phyloP scores from a whole-genome alignment of 306 rosid species.

The Castanea sativa region DNA sequence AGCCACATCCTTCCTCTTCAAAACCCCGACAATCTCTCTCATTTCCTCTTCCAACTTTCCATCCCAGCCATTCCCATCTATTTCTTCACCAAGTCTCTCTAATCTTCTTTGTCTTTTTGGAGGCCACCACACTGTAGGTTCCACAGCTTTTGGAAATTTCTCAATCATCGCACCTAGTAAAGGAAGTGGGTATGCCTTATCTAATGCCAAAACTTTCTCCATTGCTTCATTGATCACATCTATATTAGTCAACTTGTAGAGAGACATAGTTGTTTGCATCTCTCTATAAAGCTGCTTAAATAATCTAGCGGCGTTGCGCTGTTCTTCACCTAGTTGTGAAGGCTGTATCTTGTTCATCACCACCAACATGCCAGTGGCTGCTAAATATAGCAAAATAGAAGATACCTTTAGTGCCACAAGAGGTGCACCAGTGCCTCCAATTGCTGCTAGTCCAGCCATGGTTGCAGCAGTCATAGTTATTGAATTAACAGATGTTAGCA shows the following conservation, averaged over 20 bases:
- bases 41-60: slow-evolving; percentile 52
- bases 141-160: slow-evolving; percentile 51
- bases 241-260: slow-evolving; percentile 10
- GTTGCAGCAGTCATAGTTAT: slow-evolving; percentile 73
- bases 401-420: slow-evolving; percentile 59
- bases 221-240: slow-evolving; percentile 47
- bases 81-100: slow-evolving; percentile 11
- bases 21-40: slow-evolving; percentile 39
- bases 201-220: slow-evolving; percentile 75
- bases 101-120: slow-evolving; percentile 13
- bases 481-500: slow-evolving; percentile 49
- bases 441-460: slow-evolving; percentile 60
- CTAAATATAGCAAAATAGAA: slow-evolving; percentile 55
- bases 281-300: slow-evolving; percentile 68
- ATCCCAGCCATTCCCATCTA: slow-evolving; percentile 60
- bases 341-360: slow-evolving; percentile 81
- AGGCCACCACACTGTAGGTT: slow-evolving; percentile 91
- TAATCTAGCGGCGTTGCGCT: slow-evolving; percentile 59
- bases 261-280: slow-evolving; percentile 38
- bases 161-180: slow-evolving; percentile 72
- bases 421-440: slow-evolving; percentile 20
- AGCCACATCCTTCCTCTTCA: slow-evolving; percentile 48
- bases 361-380: slow-evolving; percentile 55
- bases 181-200: slow-evolving; percentile 82
- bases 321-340: slow-evolving; percentile 82